Percentiles rank a stretch among this genome's conserved stretches.
These are phyloP conservation scores for Cajanus cajan DNA, from an alignment of 306 rosid genomes.

Conservation along the genomic window DNA sequence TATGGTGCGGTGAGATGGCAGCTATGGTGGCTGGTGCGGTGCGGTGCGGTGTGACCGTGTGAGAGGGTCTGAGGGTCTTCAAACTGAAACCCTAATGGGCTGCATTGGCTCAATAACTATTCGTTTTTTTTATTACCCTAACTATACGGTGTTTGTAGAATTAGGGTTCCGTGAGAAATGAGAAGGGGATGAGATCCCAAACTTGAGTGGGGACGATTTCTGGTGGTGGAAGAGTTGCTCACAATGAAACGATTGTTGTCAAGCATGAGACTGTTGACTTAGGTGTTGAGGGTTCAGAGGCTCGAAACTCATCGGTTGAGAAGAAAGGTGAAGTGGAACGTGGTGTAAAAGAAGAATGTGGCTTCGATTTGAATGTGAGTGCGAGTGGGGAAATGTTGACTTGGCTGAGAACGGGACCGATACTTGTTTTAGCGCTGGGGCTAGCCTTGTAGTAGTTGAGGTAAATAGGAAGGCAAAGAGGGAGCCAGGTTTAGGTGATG, in stretches of 20 bases:
- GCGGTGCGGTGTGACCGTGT: too few relatives aligned
- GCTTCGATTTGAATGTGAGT: slow-evolving; percentile 32
- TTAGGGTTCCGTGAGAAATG: slow-evolving; percentile 52
- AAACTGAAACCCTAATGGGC: too few relatives aligned
- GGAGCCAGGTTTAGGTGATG: slow-evolving; percentile 21
- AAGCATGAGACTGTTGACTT: slow-evolving; percentile 26
- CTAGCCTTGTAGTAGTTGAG: neutral
- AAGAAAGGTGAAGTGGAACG: slow-evolving; percentile 29
- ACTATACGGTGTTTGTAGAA: slow-evolving; percentile 33
- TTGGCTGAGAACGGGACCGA: slow-evolving; percentile 38
- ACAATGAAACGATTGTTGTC: too few relatives aligned
- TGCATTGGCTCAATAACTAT: too few relatives aligned
- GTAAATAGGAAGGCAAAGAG: slow-evolving; percentile 32
- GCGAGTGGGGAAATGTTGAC: slow-evolving; percentile 38
- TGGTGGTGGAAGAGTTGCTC: too few relatives aligned
- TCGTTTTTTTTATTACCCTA: too few relatives aligned
- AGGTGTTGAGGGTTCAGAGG: slow-evolving; percentile 33
- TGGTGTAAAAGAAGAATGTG: slow-evolving; percentile 27
- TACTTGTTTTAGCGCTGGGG: slow-evolving; percentile 36
- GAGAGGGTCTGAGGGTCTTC: too few relatives aligned
- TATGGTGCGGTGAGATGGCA: too few relatives aligned
- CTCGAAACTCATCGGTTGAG: slow-evolving; percentile 16
- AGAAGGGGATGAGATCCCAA: slow-evolving; percentile 69
- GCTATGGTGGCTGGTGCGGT: too few relatives aligned
- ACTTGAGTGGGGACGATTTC: slow-evolving; percentile 32